Evolutionary conservation across 2,329 filamentous ascomycete genomes (phyloP).

Genomic region (Sporothrix pseudoabietina): DNA sequence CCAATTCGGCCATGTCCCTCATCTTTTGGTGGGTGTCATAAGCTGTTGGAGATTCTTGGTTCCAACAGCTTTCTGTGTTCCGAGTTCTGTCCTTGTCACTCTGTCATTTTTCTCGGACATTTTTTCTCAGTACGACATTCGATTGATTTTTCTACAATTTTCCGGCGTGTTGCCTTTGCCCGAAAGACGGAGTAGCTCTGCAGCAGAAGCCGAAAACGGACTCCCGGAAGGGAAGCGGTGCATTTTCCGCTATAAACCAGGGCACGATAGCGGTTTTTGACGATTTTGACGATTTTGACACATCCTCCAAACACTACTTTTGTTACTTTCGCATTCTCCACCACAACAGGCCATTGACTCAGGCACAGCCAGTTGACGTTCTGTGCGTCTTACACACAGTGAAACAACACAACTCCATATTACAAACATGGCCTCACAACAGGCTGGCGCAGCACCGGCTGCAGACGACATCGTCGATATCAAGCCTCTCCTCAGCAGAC

Average conservation of each 20-base stretch:
- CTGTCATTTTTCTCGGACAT: neutral
- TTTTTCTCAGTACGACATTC: constrained; percentile 2
- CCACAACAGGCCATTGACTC: neutral
- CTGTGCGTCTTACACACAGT: neutral
- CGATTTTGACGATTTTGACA: neutral
- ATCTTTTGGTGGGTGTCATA: neutral
- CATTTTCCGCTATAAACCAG: neutral
- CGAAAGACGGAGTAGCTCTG: neutral
- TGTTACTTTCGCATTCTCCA: neutral
- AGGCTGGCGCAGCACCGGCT: neutral
- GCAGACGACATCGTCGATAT: constrained; percentile 53
- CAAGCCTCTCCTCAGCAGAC: constrained; percentile 70
- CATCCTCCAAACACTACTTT: neutral
- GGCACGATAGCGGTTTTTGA: neutral
- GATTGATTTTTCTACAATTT: neutral
- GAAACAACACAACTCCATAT: neutral
- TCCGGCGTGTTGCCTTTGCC: neutral
- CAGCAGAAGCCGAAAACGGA: constrained; percentile 8
- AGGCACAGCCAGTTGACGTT: neutral
- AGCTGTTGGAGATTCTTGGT: neutral
- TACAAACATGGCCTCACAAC: constrained; percentile 27
- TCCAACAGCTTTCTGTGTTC: neutral
- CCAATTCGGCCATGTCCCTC: constrained; percentile 16
- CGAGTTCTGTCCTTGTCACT: neutral
- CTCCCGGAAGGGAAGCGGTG: neutral